Percentiles rank a stretch among this genome's conserved stretches.
Evolutionary conservation across 2,329 filamentous ascomycete genomes (phyloP).

Genomic region (Ophiocordyceps australis): DNA sequence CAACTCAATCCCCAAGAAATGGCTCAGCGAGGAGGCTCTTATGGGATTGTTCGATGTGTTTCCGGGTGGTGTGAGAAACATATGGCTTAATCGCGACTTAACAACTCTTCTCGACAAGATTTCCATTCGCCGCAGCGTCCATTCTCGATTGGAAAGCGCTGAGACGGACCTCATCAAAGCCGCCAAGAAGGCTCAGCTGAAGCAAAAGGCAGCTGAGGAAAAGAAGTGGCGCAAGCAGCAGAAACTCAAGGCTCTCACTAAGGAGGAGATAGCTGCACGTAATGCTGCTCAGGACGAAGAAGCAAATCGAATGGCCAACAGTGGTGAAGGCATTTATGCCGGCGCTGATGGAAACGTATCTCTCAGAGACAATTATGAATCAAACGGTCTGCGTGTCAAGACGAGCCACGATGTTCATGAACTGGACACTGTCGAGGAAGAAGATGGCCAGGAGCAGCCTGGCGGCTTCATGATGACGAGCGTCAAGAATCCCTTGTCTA

Average conservation of each 20-base stretch:
- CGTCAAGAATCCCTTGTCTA: slow-evolving; percentile 19
- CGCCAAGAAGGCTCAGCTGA: slow-evolving; percentile 64
- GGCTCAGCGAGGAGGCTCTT: slow-evolving; percentile 71
- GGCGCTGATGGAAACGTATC: no score
- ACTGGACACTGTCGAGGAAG: slow-evolving; percentile 3
- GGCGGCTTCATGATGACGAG: slow-evolving; percentile 12
- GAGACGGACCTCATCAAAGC: slow-evolving; percentile 70
- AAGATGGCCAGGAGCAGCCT: slow-evolving; percentile 6
- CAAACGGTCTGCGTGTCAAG: slow-evolving; percentile 32
- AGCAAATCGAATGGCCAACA: slow-evolving; percentile 30
- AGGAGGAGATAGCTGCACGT: slow-evolving; percentile 27
- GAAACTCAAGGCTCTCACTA: slow-evolving; percentile 29
- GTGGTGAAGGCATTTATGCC: slow-evolving; percentile 26
- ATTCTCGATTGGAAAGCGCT: slow-evolving; percentile 55
- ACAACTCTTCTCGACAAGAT: slow-evolving; percentile 75
- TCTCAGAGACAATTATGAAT: no score
- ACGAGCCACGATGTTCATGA: slow-evolving; percentile 30
- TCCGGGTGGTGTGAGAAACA: slow-evolving; percentile 82
- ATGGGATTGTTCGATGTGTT: slow-evolving; percentile 85
- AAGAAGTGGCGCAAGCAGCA: slow-evolving; percentile 41
- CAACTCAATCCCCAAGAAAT: slow-evolving; percentile 75
- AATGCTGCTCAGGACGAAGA: slow-evolving; percentile 28
- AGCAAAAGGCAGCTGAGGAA: slow-evolving; percentile 43
- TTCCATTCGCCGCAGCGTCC: slow-evolving; percentile 51
- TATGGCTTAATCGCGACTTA: slow-evolving; percentile 90